Evolutionary conservation across 2,329 filamentous ascomycete species (phyloP).

Genomic region (Cryphonectria japonica): DNA sequence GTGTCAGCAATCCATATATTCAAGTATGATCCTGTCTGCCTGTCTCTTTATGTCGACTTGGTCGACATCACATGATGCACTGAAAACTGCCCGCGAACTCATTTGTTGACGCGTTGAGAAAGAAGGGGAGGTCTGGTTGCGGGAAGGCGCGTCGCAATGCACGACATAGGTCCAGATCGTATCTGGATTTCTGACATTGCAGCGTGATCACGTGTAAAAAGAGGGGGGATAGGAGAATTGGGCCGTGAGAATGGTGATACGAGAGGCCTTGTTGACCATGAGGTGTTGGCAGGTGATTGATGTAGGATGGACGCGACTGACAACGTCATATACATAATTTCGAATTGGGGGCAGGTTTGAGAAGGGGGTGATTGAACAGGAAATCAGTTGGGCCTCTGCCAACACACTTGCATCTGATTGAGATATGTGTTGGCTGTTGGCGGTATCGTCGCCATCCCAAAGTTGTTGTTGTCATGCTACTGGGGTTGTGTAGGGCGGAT

Average conservation of each 20-base stretch:
- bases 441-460: background rate
- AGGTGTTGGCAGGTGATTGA: background rate
- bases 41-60: background rate
- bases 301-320: background rate
- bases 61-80: background rate
- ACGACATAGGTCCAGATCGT: background rate
- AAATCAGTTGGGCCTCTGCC: background rate
- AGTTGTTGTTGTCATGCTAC: background rate
- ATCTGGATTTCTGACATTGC: background rate
- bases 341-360: no score
- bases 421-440: background rate
- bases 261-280: background rate
- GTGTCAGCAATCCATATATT: conserved; percentile 9
- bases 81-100: background rate
- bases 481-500: background rate
- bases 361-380: background rate
- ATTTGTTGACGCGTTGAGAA: background rate
- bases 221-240: background rate
- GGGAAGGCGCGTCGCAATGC: background rate
- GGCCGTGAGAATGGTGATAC: background rate
- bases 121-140: background rate
- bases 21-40: background rate
- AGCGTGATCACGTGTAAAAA: conserved; percentile 18
- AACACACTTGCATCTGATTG: background rate
- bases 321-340: background rate